Base-by-base conservation (phyloP, 768 basidiomycete species). In the Amanita rimosa region DNA sequence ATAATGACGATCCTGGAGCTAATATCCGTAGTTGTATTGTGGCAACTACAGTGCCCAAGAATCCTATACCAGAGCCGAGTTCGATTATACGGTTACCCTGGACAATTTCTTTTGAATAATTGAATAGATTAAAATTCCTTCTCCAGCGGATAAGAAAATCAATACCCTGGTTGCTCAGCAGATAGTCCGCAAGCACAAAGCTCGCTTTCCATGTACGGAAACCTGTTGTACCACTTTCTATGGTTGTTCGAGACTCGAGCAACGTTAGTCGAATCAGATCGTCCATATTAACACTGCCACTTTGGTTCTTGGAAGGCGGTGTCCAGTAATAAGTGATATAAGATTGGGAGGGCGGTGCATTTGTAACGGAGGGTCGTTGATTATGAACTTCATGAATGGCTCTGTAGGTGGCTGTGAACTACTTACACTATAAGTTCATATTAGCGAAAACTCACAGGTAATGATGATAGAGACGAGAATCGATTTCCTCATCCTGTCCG, bases 201-300 rank as follows among this genome's bases (percentile, higher is more conserved):
- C 85, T 82, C 4, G 88, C 84, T 24, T 72, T 67, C 88, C 88
- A 91, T 6, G 87, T 91, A 47, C 83, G 72, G 42, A 90, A 63
- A 10, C 88, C 86, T 1, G 86, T 90, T 0, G 85, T 90, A 0
- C 88, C 87, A 36, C 69, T 67, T 60, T 89, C 85, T 24, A 89
- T 79, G 2, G 72, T 78, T 2, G 77, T 82, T 6, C 80, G 76
- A 1, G 87, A 87, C 62, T 91, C 87, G 7, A 83, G 63, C 1
- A 90, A 63, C 0, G 87, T 87, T 14, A 72, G 66, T 3, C 62
- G 71, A 40, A 70, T 67, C 52, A 67, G 71, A 17, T 58, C 10
- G 3, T 46, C 38, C 2, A 64, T 29, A 36, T 67, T 57, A 14
- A 65, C 51, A 3, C 27, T 6, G 6, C 44, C 39, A 44, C 14